phyloP scores from a whole-genome alignment of 169 alveolate genomes.

The Eimeria necatrix region DNA sequence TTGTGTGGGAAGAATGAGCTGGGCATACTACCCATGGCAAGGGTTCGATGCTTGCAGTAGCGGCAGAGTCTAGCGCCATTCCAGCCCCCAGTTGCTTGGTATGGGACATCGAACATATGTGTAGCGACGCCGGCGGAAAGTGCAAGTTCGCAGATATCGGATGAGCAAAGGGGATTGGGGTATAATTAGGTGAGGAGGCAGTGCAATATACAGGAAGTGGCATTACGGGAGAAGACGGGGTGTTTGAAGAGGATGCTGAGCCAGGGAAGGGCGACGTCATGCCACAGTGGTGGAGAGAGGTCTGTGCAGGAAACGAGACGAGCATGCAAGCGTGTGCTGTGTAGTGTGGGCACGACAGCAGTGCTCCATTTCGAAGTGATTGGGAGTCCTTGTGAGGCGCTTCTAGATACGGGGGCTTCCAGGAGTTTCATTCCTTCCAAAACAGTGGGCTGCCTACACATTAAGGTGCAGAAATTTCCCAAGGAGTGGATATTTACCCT shows the following conservation, averaged over 20 bases:
- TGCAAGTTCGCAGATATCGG: too few relatives aligned
- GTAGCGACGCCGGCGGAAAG: neutral
- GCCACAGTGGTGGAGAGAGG: conserved; percentile 29
- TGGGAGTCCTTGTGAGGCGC: neutral
- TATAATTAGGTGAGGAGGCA: neutral
- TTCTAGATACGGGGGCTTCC: neutral
- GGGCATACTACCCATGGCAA: neutral
- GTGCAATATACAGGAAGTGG: neutral
- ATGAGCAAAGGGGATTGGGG: too few relatives aligned
- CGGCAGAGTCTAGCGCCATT: neutral
- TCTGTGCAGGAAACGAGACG: neutral
- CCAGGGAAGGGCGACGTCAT: neutral
- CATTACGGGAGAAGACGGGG: too few relatives aligned
- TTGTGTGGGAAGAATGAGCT: neutral
- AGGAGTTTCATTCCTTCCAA: neutral
- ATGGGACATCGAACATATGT: neutral
- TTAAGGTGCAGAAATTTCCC: neutral
- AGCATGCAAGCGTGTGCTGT: neutral
- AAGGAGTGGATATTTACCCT: neutral
- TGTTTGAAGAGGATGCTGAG: too few relatives aligned
- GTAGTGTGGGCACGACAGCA: neutral
- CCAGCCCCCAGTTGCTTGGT: neutral
- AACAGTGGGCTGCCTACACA: neutral
- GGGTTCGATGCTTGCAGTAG: neutral
- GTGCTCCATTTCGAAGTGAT: neutral